Base-by-base conservation (phyloP, 192 early-diverging fungal species). In the Pilobolus umbonatus region DNA sequence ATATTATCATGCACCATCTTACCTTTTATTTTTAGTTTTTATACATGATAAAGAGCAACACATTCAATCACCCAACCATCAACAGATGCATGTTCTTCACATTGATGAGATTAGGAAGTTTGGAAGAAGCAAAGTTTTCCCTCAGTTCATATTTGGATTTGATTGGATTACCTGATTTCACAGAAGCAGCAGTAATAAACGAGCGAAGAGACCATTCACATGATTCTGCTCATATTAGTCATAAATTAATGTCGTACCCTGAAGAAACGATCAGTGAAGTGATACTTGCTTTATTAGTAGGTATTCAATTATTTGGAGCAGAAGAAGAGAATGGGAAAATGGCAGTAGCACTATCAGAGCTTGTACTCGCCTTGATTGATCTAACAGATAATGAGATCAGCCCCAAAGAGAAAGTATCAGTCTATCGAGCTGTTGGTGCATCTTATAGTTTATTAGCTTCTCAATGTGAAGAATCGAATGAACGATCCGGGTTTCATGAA, bases 1-100 rank as follows among this genome's bases (percentile, higher is more conserved):
- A 21, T 34, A 54, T 21, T n/a, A n/a, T n/a, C 4, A 12, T 26
- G 29, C 29, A 7, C 22, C 14, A 25, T 32, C 10, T 9, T 31
- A 19, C 19, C 31, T 3, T 35, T 35, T 35, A 34, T 35, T 19
- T 14, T 19, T 36, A 54, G 52, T 54, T 36, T 35, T 38, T 54
- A 19, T 54, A 54, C 38, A 31, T 38, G 38, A 19, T 35, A 3
- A 54, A 54, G 38, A 32, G 19, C 51, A 77, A 80, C 50, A 88
- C 88, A 0, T 88, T 84, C 75, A 85, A 90, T 63, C 83, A 85
- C 32, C 86, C 86, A 19, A 73, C 73, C 1, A 73, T 88, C 31
- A 31, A 81, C 48, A 84, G 85, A 2, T 83, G 81, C 60, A 67
- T 87, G 12, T 72, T 85, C 51, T 71, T 77, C 38, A 67, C 79